phyloP scores from a whole-genome alignment of 305 asterid species.

The Lippia alba region DNA sequence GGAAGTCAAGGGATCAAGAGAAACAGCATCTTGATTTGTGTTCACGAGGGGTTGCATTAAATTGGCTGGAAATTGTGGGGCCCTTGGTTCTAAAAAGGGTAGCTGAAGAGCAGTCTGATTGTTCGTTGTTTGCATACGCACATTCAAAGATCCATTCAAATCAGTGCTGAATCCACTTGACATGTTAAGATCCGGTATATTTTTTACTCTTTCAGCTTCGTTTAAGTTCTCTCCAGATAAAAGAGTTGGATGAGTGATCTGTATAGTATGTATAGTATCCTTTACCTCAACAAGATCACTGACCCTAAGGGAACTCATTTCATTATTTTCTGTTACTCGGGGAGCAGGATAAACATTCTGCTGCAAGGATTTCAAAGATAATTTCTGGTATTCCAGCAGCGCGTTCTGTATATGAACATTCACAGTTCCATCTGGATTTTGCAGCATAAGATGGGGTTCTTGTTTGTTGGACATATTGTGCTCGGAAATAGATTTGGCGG shows the following conservation, averaged over 20 bases:
- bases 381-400: conserved; percentile 41
- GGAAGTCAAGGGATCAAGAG: conserved; percentile 28
- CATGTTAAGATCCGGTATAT: conserved; percentile 37
- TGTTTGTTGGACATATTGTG: conserved; percentile 40
- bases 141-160: conserved; percentile 46
- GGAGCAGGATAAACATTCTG: conserved; percentile 45
- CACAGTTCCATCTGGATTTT: conserved; percentile 40
- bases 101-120: conserved; percentile 42
- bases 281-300: no score
- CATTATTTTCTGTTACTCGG: conserved; percentile 39
- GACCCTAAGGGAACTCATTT: conserved; percentile 33
- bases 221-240: conserved; percentile 53
- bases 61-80: conserved; percentile 44
- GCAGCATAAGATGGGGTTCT: conserved; percentile 41
- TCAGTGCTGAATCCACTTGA: conserved; percentile 42
- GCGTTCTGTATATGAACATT: conserved; percentile 42
- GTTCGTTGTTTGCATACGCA: conserved; percentile 46
- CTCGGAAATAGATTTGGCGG: conserved; percentile 42
- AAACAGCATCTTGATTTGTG: conserved; percentile 18
- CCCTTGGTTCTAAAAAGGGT: conserved; percentile 27
- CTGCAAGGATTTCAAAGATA: conserved; percentile 35
- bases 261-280: no score
- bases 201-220: conserved; percentile 45
- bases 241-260: not conserved
- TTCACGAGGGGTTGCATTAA: conserved; percentile 29